Base-by-base conservation (phyloP, 2,329 filamentous ascomycete genomes). In the Alternaria burnsii region DNA sequence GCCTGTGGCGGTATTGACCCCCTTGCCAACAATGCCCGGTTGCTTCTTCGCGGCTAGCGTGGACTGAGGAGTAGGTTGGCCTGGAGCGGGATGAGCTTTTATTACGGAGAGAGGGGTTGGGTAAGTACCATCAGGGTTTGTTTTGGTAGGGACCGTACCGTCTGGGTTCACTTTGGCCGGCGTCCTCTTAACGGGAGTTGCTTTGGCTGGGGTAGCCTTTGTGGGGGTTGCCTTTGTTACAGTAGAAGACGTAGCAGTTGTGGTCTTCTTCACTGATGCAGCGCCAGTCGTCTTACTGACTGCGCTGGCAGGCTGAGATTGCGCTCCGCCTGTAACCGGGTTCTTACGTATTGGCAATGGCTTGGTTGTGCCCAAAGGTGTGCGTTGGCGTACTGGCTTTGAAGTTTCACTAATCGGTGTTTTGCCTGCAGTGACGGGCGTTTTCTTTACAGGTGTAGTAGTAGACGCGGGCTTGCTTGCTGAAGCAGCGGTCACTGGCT, bases 1-100 rank as follows among this genome's bases (percentile, higher is more conserved):
- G 30, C 72, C 74, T 5, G 76, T 77, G 0, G 72, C 73, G 3
- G 76, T 74, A 48, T 75, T 71, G 24, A 74, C 69, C 42, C 74
- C 73, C 34, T 73, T 74, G 41, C 76, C 72, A 16, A 79, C 70
- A 6, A 75, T 70, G 32, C 76, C 75, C 3, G 76, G 73, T 66
- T 71, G 76, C 68, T 74, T 80, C 24, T 57, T 58, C 46, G 58
- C 46, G 59, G 71, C 43, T 2, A 46, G 4, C 2, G 44, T 36
- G n/a, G 44, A 44, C 22, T 47, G 74, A 43, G 67, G 58, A 44
- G 63, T 56, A 43, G 63, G 59, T 58, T 70, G 59, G 55, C 68
- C 65, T 64, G 74, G 69, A 40, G 68, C 61, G 48, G 69, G 69
- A 68, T 72, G 62, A 72, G 69, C 59, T 60, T 69, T 55, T 48